Evolutionary conservation across 352 stramenopile species (phyloP).

Genomic region (Globisporangium takayamanum): DNA sequence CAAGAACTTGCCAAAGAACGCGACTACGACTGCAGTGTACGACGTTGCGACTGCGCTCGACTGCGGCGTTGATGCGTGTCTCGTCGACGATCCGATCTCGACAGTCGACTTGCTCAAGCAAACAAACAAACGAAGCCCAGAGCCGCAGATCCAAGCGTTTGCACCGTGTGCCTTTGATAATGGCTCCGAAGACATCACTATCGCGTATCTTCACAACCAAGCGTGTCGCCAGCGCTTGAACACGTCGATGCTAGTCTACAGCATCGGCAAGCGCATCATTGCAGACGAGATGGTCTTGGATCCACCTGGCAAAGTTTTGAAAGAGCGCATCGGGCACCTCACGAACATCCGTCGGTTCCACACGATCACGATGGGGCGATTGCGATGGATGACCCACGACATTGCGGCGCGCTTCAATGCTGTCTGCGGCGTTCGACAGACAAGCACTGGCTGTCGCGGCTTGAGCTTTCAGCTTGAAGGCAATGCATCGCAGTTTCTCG

Average conservation of each 20-base stretch:
- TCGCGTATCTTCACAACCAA: constrained; percentile 20
- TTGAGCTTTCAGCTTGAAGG: constrained; percentile 28
- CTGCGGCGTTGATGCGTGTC: constrained; percentile 25
- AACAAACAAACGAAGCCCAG: neutral
- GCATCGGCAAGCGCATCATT: constrained; percentile 31
- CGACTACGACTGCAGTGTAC: constrained; percentile 4
- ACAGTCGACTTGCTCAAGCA: constrained; percentile 6
- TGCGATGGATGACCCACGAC: constrained; percentile 32
- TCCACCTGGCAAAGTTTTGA: neutral
- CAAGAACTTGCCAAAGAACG: neutral
- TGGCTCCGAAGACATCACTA: constrained; percentile 24
- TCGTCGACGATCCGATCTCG: constrained; percentile 19
- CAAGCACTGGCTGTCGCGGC: constrained; percentile 20
- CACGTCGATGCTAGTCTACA: constrained; percentile 42
- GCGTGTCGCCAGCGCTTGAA: constrained; percentile 20
- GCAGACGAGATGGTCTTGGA: constrained; percentile 26
- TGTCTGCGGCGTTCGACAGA: constrained; percentile 11
- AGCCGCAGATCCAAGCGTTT: constrained; percentile 34
- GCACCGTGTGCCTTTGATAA: constrained; percentile 24
- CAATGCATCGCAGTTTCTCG: constrained; percentile 16
- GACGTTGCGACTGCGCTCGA: constrained; percentile 9
- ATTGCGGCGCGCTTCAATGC: constrained; percentile 36
- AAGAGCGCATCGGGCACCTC: constrained; percentile 18
- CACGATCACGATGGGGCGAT: constrained; percentile 34
- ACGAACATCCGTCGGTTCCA: constrained; percentile 35